Evolutionary conservation across 306 rosid species (phyloP), one percentile per base, ranked within the genome.

Genomic region (Prunus mongolica): DNA sequence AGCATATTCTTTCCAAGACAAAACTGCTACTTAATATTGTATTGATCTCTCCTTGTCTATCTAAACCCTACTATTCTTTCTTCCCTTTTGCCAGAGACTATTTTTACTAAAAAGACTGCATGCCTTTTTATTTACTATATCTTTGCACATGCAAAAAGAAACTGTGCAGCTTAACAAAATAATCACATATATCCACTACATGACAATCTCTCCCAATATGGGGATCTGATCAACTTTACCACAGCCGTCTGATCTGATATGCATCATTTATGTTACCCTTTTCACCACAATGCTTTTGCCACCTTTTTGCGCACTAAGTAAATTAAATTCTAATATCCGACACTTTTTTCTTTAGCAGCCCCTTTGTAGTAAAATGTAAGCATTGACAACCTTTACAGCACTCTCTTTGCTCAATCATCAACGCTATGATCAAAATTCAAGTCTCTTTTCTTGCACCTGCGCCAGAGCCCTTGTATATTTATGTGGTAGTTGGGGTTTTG

Each of bases 371-470:
- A 74, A 22, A 2, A 25, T n/a, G 10, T 12, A 44, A 44, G 67
- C 25, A 58, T 56, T 45, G 44, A 69, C 67, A 44, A 45, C 51
- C 72, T 73, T 77, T 73, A 60, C 73, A 28, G 45, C 82, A 45
- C 64, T 61, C 73, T 76, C 52, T 46, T 55, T 78, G 68, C 80
- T 85, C 86, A 85, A 82, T 85, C 84, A 85, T 85, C 72, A 64
- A 79, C 45, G 58, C 52, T 82, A 84, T 84, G 81, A 81, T 82
- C 65, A 69, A 51, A 63, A 30, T 75, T 55, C 2, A 19, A n/a
- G 58, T 64, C 64, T 67, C 67, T 4, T 14, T 24, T 72, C 27
- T 70, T n/a, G 50, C 47, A 27, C 14, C 51, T 57, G 52, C 16
- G 44, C n/a, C 62, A 79, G 12, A 38, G 15, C 5, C 28, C 12